Base-by-base conservation (phyloP, 495 filamentous ascomycete genomes). In the Trichoderma reesei region DNA sequence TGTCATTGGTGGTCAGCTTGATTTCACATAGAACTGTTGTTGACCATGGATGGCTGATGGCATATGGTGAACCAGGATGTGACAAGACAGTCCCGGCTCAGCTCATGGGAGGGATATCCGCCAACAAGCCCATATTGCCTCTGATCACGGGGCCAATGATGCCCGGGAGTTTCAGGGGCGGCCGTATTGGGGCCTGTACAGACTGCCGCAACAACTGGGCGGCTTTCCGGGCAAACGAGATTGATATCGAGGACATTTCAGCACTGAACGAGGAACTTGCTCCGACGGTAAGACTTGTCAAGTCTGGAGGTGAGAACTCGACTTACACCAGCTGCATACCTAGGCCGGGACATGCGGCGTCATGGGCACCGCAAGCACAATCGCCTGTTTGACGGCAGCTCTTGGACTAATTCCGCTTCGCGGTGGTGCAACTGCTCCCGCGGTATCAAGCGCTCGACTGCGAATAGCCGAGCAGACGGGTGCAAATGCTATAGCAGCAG, bases 141-240 rank as follows among this genome's bases (percentile, higher is more conserved):
- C 74, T 88, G 0, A 78, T 86, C 3, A 87, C 86, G 2, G 86
- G 85, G 0, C 85, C 86, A 4, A 88, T 88, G 86, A 79, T 87
- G 79, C 84, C 85, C 0, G 86, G 86, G 0, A 86, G 79, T 66
- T 80, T 84, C 66, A 78, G 76, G 31, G 85, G 85, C 0, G 70
- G 75, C 33, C 72, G 85, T 9, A 80, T 88, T 14, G 86, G 86
- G 1, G 86, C 86, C 5, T 88, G 86, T 65, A 88, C 86, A 0
- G 86, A 88, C 67, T 88, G 86, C 66, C 70, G 86, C 33, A 86
- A 80, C 69, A 87, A 86, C 67, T 88, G 86, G 86, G 86, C 86
- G 0, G 82, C 80, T 4, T 88, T 81, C 63, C 72, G 86, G 9
- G 85, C 84, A 0, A 82, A 82, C 0, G 72, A 76, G 13, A 75